A percentile compares a stretch with the other conserved stretches of the same genome.
phyloP scores from a whole-genome alignment of 768 basidiomycete genomes.

The Tulasnella sp. region DNA sequence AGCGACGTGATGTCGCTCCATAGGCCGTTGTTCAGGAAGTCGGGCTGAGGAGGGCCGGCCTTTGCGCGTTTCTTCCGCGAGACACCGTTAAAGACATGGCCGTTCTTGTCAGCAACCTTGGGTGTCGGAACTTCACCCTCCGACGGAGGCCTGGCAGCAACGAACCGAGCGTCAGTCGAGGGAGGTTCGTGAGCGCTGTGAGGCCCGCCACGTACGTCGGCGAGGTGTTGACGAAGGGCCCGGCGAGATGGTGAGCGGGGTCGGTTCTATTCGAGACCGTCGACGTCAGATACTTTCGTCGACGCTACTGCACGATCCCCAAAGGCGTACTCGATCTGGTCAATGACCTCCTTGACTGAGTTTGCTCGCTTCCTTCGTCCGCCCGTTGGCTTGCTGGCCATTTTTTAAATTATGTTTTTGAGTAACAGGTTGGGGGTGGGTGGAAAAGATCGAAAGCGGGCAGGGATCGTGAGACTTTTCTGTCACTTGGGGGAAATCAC shows the following conservation, averaged over 20 bases:
- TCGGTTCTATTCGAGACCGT: conserved; percentile 45
- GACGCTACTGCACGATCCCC: background rate
- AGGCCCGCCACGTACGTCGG: conserved; percentile 51
- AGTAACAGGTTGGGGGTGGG: background rate
- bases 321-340: conserved; percentile 17
- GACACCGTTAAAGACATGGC: background rate
- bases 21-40: conserved; percentile 34
- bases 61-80: conserved; percentile 3
- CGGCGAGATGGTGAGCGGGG: conserved; percentile 57
- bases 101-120: background rate
- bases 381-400: background rate
- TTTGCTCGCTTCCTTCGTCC: conserved; percentile 11
- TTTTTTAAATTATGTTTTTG: no score
- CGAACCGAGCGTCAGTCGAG: background rate
- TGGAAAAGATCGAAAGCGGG: background rate
- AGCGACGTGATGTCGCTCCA: conserved; percentile 52
- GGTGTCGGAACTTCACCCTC: background rate
- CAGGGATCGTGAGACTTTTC: background rate
- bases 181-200: background rate
- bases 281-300: background rate
- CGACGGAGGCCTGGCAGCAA: background rate
- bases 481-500: background rate
- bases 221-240: conserved; percentile 50
- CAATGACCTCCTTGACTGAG: conserved; percentile 21
- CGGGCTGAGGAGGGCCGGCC: background rate